phyloP scores from a whole-genome alignment of 2,329 filamentous ascomycete genomes.

The Rachicladosporium sp. region DNA sequence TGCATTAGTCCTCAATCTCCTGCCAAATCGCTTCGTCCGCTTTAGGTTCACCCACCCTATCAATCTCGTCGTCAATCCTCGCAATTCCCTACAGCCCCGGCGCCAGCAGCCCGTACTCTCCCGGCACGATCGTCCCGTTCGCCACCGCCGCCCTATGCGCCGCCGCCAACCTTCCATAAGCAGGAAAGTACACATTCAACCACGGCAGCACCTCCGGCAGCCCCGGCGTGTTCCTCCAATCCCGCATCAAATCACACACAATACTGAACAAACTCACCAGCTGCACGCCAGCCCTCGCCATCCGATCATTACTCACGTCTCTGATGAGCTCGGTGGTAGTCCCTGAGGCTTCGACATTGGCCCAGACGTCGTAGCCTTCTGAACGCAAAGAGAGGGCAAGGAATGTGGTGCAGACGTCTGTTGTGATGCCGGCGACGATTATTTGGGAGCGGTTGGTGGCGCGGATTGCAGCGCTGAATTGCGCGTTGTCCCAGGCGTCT shows the following conservation, averaged over 20 bases:
- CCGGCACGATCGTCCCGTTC: slow-evolving; percentile 47
- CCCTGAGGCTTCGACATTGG: slow-evolving; percentile 59
- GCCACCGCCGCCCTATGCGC: slow-evolving; percentile 47
- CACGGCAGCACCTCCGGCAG: slow-evolving; percentile 47
- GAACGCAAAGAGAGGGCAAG: slow-evolving; percentile 58
- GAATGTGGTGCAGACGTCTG: slow-evolving; percentile 66
- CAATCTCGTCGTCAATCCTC: too few species aligned
- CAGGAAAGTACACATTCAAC: slow-evolving; percentile 52
- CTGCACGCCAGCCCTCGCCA: slow-evolving; percentile 55
- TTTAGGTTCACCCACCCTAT: too few species aligned
- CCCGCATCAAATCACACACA: slow-evolving; percentile 56
- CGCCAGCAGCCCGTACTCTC: slow-evolving; percentile 32
- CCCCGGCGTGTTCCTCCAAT: slow-evolving; percentile 48
- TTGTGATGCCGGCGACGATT: slow-evolving; percentile 60
- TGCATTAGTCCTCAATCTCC: too few species aligned
- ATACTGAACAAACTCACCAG: slow-evolving; percentile 51
- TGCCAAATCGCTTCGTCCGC: too few species aligned
- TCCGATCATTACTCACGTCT: slow-evolving; percentile 53
- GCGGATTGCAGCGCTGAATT: slow-evolving; percentile 53
- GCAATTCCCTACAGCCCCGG: too few species aligned
- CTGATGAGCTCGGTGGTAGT: slow-evolving; percentile 51
- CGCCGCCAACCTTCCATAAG: slow-evolving; percentile 52
- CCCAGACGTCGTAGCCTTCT: slow-evolving; percentile 61
- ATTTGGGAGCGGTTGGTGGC: slow-evolving; percentile 57
- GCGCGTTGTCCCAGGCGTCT: slow-evolving; percentile 62